Base-by-base conservation (phyloP, 768 basidiomycete genomes). In the Hydnum rufescens region DNA sequence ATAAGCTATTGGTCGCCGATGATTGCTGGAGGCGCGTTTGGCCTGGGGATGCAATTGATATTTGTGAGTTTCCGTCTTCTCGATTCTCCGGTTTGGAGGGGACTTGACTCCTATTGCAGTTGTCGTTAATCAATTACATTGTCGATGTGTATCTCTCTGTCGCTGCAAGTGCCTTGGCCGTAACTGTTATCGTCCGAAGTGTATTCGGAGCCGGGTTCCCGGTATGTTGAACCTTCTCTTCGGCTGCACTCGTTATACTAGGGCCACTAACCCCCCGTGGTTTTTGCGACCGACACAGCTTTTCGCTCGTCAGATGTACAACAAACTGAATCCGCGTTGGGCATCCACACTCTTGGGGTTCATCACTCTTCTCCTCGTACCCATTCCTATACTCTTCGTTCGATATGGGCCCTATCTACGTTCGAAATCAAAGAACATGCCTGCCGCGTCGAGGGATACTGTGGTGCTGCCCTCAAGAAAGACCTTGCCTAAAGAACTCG, bases 301-400 rank as follows among this genome's bases (percentile, higher is more conserved):
- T 3, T 66, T 66, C 58, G 59, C 61, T 6, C 52, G 44, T 25
- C 54, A 64, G 36, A 58, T 62, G 58, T 66, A 64, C 60, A 30
- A 54, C 3, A 56, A 54, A 25, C 59, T 67, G 29, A 63, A 63
- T 42, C 56, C 64, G 36, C 57, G 60, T 31, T 67, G 67, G 66
- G 64, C 64, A 18, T 62, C 62, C 3, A 60, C 63, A 8, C 55
- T 68, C 23, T 59, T 65, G 30, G 67, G 59, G 13, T 66, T 64
- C 57, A 58, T 68, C 46, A 59, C 62, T 0, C 57, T 66, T 32
- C 56, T 62, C 39, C 59, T 62, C 42, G 54, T 62, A 4, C 68
- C 67, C 3, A 60, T 65, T 53, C 68, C 67, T 3, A 59, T 64
- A 52, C 32, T 65, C 16, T 65, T 69, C 57, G 64, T 64, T 60